These are phyloP conservation scores for Chloris gayana DNA, from an alignment of 176 grass and related monocot species.

Conservation along the genomic window DNA sequence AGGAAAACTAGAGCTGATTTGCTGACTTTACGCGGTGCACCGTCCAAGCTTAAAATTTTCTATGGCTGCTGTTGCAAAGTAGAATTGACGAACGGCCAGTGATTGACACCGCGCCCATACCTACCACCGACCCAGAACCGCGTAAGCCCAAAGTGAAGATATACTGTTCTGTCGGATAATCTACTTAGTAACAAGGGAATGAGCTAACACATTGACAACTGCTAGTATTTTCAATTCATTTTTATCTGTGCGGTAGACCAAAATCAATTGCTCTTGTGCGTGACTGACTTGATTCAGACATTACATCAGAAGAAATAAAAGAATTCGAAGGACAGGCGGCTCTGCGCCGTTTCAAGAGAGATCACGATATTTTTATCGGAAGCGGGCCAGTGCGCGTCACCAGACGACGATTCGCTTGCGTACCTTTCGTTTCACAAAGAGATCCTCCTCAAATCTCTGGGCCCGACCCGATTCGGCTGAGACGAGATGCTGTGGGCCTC, in stretches of 20 bases:
- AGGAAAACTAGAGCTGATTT: not conserved
- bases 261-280: not conserved
- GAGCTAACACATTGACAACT: too few species aligned
- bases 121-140: not conserved
- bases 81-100: not conserved
- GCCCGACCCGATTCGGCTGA: too few species aligned
- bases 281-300: not conserved
- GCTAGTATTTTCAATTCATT: not conserved
- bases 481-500: not conserved
- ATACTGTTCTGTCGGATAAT: too few species aligned
- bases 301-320: not conserved
- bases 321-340: not conserved
- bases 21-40: constrained; percentile 5
- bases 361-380: not conserved
- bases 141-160: not conserved
- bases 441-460: not conserved
- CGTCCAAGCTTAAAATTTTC: not conserved
- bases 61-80: not conserved
- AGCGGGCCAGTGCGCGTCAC: not conserved
- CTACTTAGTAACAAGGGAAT: too few species aligned
- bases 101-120: not conserved
- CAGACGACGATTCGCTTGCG: not conserved
- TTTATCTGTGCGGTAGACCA: not conserved
- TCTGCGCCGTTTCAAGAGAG: not conserved
- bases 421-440: not conserved